Evolutionary conservation across 192 early-diverging fungal species (phyloP).

Genomic region (Spizellomyces sp.): DNA sequence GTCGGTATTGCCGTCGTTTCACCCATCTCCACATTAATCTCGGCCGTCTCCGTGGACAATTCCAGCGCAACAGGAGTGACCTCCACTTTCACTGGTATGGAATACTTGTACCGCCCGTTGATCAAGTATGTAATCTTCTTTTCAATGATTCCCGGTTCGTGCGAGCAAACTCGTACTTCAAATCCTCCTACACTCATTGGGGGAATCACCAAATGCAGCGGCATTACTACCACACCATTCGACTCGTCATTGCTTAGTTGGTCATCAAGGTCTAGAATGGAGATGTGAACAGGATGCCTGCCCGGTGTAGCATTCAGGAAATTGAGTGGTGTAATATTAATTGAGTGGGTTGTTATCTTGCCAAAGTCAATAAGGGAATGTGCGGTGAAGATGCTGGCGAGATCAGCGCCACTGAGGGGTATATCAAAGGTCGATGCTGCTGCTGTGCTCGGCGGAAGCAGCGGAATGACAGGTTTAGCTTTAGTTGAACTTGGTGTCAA

Average conservation of each 20-base stretch:
- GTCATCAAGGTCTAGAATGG: slow-evolving; percentile 16
- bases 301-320: slow-evolving; percentile 46
- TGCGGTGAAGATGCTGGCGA: slow-evolving; percentile 43
- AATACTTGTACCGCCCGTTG: slow-evolving; percentile 55
- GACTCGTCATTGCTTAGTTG: background rate
- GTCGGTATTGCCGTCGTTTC: background rate
- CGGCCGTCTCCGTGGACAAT: background rate
- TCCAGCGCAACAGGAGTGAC: slow-evolving; percentile 39
- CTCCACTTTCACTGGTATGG: slow-evolving; percentile 35
- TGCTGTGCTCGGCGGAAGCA: slow-evolving; percentile 6
- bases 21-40: slow-evolving; percentile 24
- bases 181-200: slow-evolving; percentile 43
- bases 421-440: slow-evolving; percentile 17
- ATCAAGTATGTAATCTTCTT: slow-evolving; percentile 47
- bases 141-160: slow-evolving; percentile 26
- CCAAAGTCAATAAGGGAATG: slow-evolving; percentile 40
- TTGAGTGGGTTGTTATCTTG: slow-evolving; percentile 46
- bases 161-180: slow-evolving; percentile 29
- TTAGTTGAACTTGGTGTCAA: slow-evolving; percentile 1
- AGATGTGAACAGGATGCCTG: slow-evolving; percentile 37
- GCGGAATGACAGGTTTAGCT: background rate
- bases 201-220: slow-evolving; percentile 28
- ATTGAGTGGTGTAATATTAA: slow-evolving; percentile 36
- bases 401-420: slow-evolving; percentile 35
- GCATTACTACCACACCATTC: slow-evolving; percentile 22